Percentiles rank a stretch among this genome's conserved stretches.
These are phyloP conservation scores for Mucor piriformis DNA, from an alignment of 371 early-diverging fungal species.

Conservation along the genomic window DNA sequence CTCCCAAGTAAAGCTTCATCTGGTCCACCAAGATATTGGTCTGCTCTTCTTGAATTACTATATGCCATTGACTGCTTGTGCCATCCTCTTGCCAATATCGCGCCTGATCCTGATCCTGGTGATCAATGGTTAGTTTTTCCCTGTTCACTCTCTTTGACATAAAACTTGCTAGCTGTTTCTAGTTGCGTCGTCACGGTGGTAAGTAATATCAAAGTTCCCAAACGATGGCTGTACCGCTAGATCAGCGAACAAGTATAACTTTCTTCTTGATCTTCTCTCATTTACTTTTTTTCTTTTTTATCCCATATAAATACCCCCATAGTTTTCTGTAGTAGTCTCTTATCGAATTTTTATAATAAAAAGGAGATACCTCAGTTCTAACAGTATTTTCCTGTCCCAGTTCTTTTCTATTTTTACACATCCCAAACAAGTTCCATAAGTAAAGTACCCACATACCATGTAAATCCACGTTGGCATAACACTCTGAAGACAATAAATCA, in stretches of 20 bases:
- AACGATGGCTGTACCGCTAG: not conserved
- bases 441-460: too few relatives aligned
- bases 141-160: not conserved
- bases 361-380: too few relatives aligned
- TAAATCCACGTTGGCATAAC: too few relatives aligned
- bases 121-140: not conserved
- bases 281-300: too few relatives aligned
- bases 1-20: not conserved
- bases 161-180: not conserved
- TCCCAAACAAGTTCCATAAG: too few relatives aligned
- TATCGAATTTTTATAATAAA: too few relatives aligned
- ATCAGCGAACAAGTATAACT: not conserved
- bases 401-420: too few relatives aligned
- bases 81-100: not conserved
- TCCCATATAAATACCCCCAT: too few relatives aligned
- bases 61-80: not conserved
- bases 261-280: too few relatives aligned
- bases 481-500: too few relatives aligned
- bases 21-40: constrained; percentile 1
- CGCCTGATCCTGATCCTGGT: not conserved
- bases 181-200: not conserved
- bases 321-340: too few relatives aligned
- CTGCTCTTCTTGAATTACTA: not conserved
- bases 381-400: too few relatives aligned
- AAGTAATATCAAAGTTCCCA: constrained; percentile 6